Percentiles rank a stretch among this genome's conserved stretches.
Conservation (phyloP, 2,329 filamentous ascomycete genomes). For the Clonostachys solani region DNA sequence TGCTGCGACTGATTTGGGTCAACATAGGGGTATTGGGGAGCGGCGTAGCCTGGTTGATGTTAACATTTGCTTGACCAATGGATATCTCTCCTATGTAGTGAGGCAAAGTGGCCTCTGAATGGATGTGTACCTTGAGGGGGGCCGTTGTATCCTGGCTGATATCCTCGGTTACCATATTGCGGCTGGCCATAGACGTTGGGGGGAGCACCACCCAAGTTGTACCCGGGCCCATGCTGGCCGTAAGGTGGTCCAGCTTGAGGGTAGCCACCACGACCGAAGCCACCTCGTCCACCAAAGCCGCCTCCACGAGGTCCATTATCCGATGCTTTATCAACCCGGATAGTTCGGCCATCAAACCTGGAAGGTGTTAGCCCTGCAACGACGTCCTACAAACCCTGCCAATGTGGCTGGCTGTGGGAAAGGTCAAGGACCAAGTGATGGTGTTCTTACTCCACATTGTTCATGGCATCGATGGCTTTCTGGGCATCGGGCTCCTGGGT, state of each 20-base stretch:
- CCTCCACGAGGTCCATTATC: constrained; percentile 67
- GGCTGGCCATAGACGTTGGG: constrained; percentile 29
- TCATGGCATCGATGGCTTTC: constrained; percentile 73
- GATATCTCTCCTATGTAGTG: no score
- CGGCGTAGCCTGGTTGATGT: neutral
- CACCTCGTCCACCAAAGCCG: constrained; percentile 35
- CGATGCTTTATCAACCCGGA: constrained; percentile 93
- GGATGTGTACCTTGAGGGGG: constrained; percentile 16
- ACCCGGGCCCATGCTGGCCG: constrained; percentile 26
- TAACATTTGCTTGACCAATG: no score
- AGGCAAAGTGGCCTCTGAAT: neutral
- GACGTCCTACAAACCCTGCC: neutral
- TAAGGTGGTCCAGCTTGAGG: constrained; percentile 30
- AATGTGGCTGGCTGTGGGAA: neutral
- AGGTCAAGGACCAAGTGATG: neutral
- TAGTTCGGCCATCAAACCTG: constrained; percentile 89
- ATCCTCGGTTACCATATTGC: constrained; percentile 30
- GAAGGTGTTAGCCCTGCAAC: constrained; percentile 1
- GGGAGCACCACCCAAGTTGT: constrained; percentile 13
- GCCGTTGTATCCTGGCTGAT: constrained; percentile 26
- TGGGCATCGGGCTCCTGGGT: constrained; percentile 71
- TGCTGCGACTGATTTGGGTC: constrained; percentile 32
- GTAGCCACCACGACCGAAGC: constrained; percentile 27
- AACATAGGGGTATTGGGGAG: constrained; percentile 39
- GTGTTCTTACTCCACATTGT: constrained; percentile 76